phyloP scores from a whole-genome alignment of 73 alveolate species.

The Paraurostyla sp. region DNA sequence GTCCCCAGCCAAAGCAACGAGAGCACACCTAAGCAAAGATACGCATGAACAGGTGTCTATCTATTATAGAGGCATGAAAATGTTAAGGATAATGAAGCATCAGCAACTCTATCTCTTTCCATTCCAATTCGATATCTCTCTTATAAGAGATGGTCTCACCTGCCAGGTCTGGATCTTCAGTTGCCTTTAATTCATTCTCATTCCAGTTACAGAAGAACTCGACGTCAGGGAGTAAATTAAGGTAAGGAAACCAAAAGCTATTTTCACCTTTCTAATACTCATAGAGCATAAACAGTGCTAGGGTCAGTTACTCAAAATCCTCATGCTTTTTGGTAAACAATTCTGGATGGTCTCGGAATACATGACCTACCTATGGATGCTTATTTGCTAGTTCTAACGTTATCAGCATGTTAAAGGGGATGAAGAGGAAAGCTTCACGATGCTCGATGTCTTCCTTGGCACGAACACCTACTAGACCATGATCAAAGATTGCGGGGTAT shows the following conservation, averaged over 20 bases:
- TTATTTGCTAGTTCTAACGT: slow-evolving; percentile 53
- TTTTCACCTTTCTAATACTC: slow-evolving; percentile 63
- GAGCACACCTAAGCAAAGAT: slow-evolving; percentile 43
- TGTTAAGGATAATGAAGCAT: slow-evolving; percentile 7
- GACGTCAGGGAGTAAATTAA: slow-evolving; percentile 25
- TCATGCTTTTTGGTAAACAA: slow-evolving; percentile 57
- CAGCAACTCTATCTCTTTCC: slow-evolving; percentile 53
- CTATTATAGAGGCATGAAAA: not conserved
- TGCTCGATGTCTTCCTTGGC: slow-evolving; percentile 64
- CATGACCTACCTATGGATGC: slow-evolving; percentile 59
- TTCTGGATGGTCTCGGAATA: slow-evolving; percentile 48
- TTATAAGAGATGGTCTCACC: slow-evolving; percentile 28
- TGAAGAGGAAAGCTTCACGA: slow-evolving; percentile 59
- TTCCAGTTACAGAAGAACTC: slow-evolving; percentile 61
- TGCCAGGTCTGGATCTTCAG: slow-evolving; percentile 58
- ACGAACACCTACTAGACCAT: slow-evolving; percentile 52
- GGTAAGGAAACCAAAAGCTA: slow-evolving; percentile 72
- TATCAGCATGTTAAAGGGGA: slow-evolving; percentile 58
- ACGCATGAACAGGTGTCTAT: slow-evolving; percentile 45
- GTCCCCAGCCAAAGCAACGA: slow-evolving; percentile 73
- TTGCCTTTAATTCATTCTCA: slow-evolving; percentile 35
- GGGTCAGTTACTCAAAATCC: slow-evolving; percentile 38
- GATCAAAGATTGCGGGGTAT: slow-evolving; percentile 48
- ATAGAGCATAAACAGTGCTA: slow-evolving; percentile 61
- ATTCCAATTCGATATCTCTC: slow-evolving; percentile 24